Conservation (phyloP, 2,329 filamentous ascomycete species). For the Pyricularia pennisetigena region DNA sequence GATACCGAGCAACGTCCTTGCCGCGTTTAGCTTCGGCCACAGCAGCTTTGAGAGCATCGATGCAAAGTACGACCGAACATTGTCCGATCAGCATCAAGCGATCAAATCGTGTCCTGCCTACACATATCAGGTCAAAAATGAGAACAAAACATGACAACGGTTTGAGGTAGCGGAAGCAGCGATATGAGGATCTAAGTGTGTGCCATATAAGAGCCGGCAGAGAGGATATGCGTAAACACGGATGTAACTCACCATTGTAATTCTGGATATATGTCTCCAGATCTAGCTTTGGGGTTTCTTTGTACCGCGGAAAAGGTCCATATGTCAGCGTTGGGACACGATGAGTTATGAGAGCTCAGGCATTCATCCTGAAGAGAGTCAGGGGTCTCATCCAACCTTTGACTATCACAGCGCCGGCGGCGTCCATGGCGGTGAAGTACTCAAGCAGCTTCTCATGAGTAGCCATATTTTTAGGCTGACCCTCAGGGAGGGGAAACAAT, state of each 20-base stretch:
- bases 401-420: conserved; percentile 35
- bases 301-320: neutral
- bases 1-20: conserved; percentile 63
- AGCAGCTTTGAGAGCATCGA: conserved; percentile 74
- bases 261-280: conserved; percentile 85
- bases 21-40: conserved; percentile 66
- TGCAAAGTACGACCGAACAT: conserved; percentile 62
- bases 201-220: neutral
- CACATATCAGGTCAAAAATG: neutral
- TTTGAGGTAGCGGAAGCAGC: neutral
- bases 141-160: neutral
- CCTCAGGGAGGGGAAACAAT: neutral
- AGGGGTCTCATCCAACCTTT: conserved; percentile 25
- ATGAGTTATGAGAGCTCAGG: too few relatives aligned
- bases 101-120: conserved; percentile 72
- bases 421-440: conserved; percentile 37
- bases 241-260: conserved; percentile 56
- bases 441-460: conserved; percentile 18
- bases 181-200: conserved; percentile 1
- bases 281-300: conserved; percentile 79
- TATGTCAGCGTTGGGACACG: neutral
- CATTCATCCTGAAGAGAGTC: conserved; percentile 5
- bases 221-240: neutral
- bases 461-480: conserved; percentile 22
- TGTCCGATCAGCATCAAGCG: conserved; percentile 75